Evolutionary conservation across 1,284 basidiomycete genomes (phyloP), one percentile per base, ranked within the genome.

Genomic region (Trametes hirsuta): DNA sequence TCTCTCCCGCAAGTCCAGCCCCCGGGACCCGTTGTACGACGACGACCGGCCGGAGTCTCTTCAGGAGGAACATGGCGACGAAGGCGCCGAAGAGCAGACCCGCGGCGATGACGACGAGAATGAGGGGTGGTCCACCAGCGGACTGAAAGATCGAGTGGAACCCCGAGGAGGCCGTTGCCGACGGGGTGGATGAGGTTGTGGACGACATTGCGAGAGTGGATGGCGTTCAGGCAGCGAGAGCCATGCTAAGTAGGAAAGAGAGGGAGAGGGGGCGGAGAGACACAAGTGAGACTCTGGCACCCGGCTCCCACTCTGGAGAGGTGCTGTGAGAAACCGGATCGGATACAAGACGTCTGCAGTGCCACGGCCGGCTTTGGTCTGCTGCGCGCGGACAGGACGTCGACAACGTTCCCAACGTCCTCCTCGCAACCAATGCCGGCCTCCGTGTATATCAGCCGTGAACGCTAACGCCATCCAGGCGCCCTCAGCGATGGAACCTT

Each of bases 91-190:
- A 46, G 34, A 73, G 65, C 24, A 73, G 63, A n/a, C 69, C 72
- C 24, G 66, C 68, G 12, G 70, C 72, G 57, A 71, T 66, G 57
- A 68, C 71, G 11, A 73, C 70, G 45, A 72, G 63, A 63, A 73
- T 71, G 50, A 72, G 64, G 8, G 70, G 69, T 9, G 70, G 67
- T n/a, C 70, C 70, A 40, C 66, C 69, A 11, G 66, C 58, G 44
- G 64, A 63, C 61, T 66, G 61, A 51, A 66, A 63, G 40, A 66
- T 60, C 48, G 61, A 58, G 52, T 25, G 44, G 55, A 62, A 59
- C 46, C 47, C 47, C 18, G 55, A 37, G 25, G 36, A 40, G 24
- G 59, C 44, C 25, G 55, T 6, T 15, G 41, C 30, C 35, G 41
- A 9, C 41, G 53, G 45, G 10, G 45, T 12, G 42, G 18, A 2